phyloP scores from a whole-genome alignment of 1,284 basidiomycete species.

The Malassezia yamatoensis region DNA sequence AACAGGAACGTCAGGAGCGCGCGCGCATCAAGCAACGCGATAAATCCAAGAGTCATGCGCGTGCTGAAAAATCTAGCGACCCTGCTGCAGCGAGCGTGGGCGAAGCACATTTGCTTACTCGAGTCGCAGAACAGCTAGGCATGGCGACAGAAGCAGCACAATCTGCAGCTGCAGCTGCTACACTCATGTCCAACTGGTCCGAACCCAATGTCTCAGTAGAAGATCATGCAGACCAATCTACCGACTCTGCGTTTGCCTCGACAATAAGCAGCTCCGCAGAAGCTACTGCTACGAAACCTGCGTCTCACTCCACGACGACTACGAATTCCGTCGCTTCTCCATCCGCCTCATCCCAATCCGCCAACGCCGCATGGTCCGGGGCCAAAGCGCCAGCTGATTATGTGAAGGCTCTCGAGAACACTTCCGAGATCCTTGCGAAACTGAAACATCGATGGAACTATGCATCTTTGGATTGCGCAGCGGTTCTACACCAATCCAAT shows the following conservation, averaged over 20 bases:
- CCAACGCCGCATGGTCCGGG: background rate
- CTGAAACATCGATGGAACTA: constrained; percentile 65
- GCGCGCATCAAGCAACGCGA: constrained; percentile 6
- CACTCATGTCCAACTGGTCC: background rate
- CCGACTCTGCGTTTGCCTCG: background rate
- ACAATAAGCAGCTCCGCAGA: background rate
- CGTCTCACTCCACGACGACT: background rate
- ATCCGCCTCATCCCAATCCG: background rate
- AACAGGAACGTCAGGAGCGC: constrained; percentile 2
- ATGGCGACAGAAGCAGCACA: background rate
- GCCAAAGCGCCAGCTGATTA: background rate
- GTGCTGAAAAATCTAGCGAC: background rate
- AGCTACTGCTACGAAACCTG: background rate
- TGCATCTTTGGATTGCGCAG: constrained; percentile 82
- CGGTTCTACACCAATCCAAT: constrained; percentile 75
- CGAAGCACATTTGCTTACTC: background rate
- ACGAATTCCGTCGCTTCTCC: background rate
- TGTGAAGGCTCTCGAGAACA: constrained; percentile 20
- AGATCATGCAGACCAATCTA: background rate
- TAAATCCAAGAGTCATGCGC: constrained; percentile 3
- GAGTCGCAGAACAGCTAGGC: background rate
- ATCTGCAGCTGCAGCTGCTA: background rate
- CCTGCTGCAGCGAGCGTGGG: background rate
- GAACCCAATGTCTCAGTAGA: background rate
- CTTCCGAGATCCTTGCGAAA: constrained; percentile 22